Percentiles rank a stretch among this genome's conserved stretches.
Evolutionary conservation across 179 eudicot genomes (phyloP).

Genomic region (Beta corolliflora): DNA sequence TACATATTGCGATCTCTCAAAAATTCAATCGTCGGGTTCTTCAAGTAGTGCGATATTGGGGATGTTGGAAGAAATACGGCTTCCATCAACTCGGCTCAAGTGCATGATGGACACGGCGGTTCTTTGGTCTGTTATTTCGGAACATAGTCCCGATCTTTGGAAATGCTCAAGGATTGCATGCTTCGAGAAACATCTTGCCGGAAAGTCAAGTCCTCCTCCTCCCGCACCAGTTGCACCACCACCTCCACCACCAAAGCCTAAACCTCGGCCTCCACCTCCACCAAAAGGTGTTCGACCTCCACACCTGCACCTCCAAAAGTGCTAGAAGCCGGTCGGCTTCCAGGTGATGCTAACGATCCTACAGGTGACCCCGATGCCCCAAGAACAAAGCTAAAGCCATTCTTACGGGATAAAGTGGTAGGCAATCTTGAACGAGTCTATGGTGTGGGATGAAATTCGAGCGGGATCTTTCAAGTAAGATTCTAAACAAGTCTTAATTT

Average conservation of each 20-base stretch:
- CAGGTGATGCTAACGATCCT: slow-evolving; percentile 35
- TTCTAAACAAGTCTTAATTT: background rate
- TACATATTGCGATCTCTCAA: too few relatives aligned
- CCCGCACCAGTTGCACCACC: slow-evolving; percentile 46
- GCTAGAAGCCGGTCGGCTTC: slow-evolving; percentile 40
- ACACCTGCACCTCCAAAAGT: slow-evolving; percentile 64
- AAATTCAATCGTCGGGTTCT: slow-evolving; percentile 43
- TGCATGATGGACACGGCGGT: slow-evolving; percentile 13
- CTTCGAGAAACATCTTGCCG: slow-evolving; percentile 11
- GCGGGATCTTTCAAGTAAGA: slow-evolving; percentile 81
- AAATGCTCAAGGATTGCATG: slow-evolving; percentile 25
- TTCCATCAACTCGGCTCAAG: background rate
- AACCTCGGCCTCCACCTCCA: slow-evolving; percentile 67
- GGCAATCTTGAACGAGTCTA: slow-evolving; percentile 67
- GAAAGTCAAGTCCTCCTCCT: slow-evolving; percentile 38
- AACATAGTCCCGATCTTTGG: slow-evolving; percentile 24
- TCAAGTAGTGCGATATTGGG: slow-evolving; percentile 31
- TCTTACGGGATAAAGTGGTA: slow-evolving; percentile 91
- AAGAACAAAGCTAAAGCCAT: slow-evolving; percentile 80
- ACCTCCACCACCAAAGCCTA: slow-evolving; percentile 48
- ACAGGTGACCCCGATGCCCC: slow-evolving; percentile 36
- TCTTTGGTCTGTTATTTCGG: slow-evolving; percentile 22
- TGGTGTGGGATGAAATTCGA: slow-evolving; percentile 96
- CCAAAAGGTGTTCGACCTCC: slow-evolving; percentile 48
- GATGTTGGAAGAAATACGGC: slow-evolving; percentile 21